These are phyloP conservation scores for Saccharomycopsis lassenensis DNA, from an alignment of 805 yeast genomes.

Conservation along the genomic window DNA sequence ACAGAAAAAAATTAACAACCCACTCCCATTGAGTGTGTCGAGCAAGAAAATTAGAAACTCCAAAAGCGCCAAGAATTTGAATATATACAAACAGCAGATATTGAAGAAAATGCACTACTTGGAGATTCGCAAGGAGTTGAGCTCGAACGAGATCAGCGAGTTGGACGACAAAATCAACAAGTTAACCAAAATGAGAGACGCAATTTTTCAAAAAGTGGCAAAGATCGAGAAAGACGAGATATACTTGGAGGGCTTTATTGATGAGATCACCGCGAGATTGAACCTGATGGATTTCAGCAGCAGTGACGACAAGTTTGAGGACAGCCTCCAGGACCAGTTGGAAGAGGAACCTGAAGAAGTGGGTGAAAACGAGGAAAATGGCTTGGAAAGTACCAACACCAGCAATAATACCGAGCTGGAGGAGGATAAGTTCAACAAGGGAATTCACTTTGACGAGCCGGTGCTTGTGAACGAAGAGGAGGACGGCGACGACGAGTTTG, in stretches of 20 bases:
- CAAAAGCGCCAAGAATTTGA: slow-evolving; percentile 31
- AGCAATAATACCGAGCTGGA: not conserved
- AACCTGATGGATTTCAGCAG: not conserved
- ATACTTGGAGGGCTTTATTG: slow-evolving; percentile 38
- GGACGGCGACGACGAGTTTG: slow-evolving; percentile 10
- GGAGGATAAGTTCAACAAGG: not conserved
- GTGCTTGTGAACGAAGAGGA: not conserved
- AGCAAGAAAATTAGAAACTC: slow-evolving; percentile 31
- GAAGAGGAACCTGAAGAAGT: slow-evolving; percentile 22
- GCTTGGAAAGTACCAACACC: not conserved
- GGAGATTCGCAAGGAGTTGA: slow-evolving; percentile 53
- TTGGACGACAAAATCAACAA: slow-evolving; percentile 46
- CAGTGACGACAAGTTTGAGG: not conserved
- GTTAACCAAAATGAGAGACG: slow-evolving; percentile 38
- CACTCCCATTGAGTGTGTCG: slow-evolving; percentile 31
- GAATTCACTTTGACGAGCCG: slow-evolving; percentile 8
- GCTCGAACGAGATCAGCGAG: slow-evolving; percentile 54
- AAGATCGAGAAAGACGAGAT: slow-evolving; percentile 50
- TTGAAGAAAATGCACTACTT: slow-evolving; percentile 39
- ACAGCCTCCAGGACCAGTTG: not conserved
- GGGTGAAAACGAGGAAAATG: slow-evolving; percentile 13
- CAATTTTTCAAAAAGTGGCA: slow-evolving; percentile 49
- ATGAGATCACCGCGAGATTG: slow-evolving; percentile 26
- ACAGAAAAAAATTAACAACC: slow-evolving; percentile 20
- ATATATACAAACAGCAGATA: slow-evolving; percentile 29